These are phyloP conservation scores for Pilatotrama ljubarskyi DNA, from an alignment of 768 basidiomycete species.

Conservation along the genomic window DNA sequence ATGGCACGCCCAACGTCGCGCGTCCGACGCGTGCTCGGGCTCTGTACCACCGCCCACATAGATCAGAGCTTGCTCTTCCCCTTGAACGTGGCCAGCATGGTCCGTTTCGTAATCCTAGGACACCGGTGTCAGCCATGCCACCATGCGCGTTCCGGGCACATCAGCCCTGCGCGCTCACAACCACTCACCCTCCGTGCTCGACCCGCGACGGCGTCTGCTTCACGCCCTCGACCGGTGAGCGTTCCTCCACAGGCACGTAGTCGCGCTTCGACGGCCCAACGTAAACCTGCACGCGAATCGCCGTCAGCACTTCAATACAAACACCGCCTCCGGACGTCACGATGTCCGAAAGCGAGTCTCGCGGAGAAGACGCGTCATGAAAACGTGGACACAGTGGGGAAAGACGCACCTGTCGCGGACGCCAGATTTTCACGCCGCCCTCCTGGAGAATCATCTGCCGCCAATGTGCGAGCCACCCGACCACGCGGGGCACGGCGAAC, in stretches of 20 bases:
- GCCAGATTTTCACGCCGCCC: constrained; percentile 92
- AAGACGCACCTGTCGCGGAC: constrained; percentile 69
- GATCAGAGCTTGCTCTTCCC: constrained; percentile 50
- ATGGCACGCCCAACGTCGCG: background rate
- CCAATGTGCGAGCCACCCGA: constrained; percentile 95
- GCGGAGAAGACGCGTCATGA: background rate
- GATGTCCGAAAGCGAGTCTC: background rate
- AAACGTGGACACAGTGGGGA: background rate
- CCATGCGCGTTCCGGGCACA: constrained; percentile 7
- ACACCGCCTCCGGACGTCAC: constrained; percentile 1
- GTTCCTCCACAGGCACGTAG: constrained; percentile 66
- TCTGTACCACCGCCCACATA: background rate
- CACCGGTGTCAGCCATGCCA: constrained; percentile 3
- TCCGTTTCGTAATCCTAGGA: constrained; percentile 64
- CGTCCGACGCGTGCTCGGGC: background rate
- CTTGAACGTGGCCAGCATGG: constrained; percentile 61
- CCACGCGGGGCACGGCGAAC: constrained; percentile 89
- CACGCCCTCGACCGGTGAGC: constrained; percentile 53
- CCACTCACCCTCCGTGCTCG: constrained; percentile 75
- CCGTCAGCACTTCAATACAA: background rate
- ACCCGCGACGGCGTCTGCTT: constrained; percentile 63
- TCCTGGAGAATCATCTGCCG: constrained; percentile 93
- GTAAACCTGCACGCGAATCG: constrained; percentile 56
- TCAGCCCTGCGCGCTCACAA: background rate
- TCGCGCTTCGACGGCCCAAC: constrained; percentile 74